phyloP scores from a whole-genome alignment of 1,284 basidiomycete species.

The Peniophora sp. region DNA sequence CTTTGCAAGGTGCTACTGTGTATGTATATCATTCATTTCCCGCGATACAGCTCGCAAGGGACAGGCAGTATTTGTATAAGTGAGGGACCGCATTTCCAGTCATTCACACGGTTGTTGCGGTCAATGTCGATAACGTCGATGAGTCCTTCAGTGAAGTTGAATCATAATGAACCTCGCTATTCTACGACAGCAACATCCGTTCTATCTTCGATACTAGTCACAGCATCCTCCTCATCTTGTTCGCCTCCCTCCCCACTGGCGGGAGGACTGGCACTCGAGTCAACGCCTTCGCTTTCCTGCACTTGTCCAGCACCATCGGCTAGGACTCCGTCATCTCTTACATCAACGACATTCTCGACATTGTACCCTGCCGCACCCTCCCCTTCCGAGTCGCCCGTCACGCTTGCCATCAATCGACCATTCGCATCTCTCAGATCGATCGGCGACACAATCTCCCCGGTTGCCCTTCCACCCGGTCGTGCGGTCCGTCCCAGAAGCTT shows the following conservation, averaged over 20 bases:
- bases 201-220: too few relatives aligned
- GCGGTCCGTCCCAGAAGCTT: slow-evolving; percentile 6
- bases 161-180: too few relatives aligned
- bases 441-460: background rate
- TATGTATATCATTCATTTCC: too few relatives aligned
- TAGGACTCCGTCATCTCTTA: background rate
- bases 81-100: too few relatives aligned
- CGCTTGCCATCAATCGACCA: background rate
- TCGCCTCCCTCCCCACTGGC: background rate
- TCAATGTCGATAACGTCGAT: too few relatives aligned
- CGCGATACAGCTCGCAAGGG: too few relatives aligned
- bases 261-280: background rate
- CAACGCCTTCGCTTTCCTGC: background rate
- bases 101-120: too few relatives aligned
- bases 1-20: too few relatives aligned
- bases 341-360: background rate
- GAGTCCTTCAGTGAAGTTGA: too few relatives aligned
- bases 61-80: too few relatives aligned
- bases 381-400: background rate
- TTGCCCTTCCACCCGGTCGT: background rate
- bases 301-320: background rate
- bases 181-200: too few relatives aligned
- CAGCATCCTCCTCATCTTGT: too few relatives aligned
- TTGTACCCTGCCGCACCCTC: background rate
- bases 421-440: background rate